Base-by-base conservation (phyloP, 73 alveolate species). In the Blepharisma stoltei region DNA sequence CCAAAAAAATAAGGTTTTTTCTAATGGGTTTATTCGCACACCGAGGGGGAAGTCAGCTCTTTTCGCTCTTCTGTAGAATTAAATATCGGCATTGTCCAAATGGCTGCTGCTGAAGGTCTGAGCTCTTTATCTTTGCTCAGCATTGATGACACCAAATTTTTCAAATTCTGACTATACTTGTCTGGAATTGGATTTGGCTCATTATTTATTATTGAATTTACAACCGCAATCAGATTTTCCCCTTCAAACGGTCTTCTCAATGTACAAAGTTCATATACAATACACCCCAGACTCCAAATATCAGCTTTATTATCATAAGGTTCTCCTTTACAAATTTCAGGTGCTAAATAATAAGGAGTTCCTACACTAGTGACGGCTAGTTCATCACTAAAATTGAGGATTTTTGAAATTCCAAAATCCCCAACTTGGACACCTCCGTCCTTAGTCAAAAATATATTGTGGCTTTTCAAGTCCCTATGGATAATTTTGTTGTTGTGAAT, bases 321-420 rank as follows among this genome's bases (percentile, higher is more conserved):
- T 54, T 86, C 54, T 6, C 76, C 83, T 46, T 81, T 66, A 43
- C 79, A 77, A 65, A 86, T 27, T 77, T 86, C 93, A 0, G 93
- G 93, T 7, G 90, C 80, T 25, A 86, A 55, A 69, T 86, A 81
- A 86, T 83, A 87, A 47, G 89, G 88, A 2, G 92, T 88, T 25
- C 95, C 95, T 9, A 88, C 90, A 52, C 80, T 66, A 6, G 96
- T 91, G 67, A 80, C 76, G 0, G 93, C 93, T 38, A 82, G 79
- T 71, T 86, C 94, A 37, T 85, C 77, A 11, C 95, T 78, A 60
- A 81, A 77, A 9, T 81, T 86, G 48, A 91, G 75, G 6, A 81
- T 70, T 89, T 86, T 91, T 3, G 94, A 87, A 71, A 91, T 86
- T 4, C 97, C 97, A 55, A 89, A 91, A 89, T 91, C 97, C 11